phyloP scores from a whole-genome alignment of 768 basidiomycete species.

The Leccinum subgranulosum region DNA sequence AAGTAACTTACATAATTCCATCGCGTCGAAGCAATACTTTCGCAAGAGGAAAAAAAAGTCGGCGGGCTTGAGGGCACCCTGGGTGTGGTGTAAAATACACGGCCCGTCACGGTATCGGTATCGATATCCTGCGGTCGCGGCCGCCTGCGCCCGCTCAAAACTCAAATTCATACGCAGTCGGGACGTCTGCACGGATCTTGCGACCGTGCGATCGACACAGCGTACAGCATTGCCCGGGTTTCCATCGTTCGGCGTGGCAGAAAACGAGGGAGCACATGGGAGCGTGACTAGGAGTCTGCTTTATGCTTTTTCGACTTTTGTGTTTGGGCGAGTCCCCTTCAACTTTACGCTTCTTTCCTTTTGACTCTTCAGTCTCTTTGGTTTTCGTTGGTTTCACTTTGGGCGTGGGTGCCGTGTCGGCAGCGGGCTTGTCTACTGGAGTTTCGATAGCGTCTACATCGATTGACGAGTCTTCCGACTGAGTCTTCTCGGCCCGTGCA shows the following conservation, averaged over 20 bases:
- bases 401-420: neutral
- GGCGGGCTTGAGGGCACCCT: too few species aligned
- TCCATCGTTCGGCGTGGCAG: neutral
- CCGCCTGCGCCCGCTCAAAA: too few species aligned
- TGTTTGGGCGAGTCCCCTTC: constrained; percentile 46
- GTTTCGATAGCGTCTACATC: constrained; percentile 25
- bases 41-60: too few species aligned
- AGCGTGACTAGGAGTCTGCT: constrained; percentile 13
- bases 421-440: constrained; percentile 22
- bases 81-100: too few species aligned
- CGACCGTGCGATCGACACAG: neutral
- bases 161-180: too few species aligned
- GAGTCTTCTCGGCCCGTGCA: constrained; percentile 30
- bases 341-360: constrained; percentile 46
- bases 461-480: constrained; percentile 11
- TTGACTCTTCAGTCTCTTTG: too few species aligned
- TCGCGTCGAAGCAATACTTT: too few species aligned
- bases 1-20: too few species aligned
- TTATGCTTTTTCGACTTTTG: constrained; percentile 44
- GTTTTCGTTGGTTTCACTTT: neutral
- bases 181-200: neutral
- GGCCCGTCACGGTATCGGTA: too few species aligned
- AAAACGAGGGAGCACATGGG: neutral
- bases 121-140: too few species aligned
- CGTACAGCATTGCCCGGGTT: neutral